These are phyloP conservation scores for Echria macrotheca DNA, from an alignment of 495 filamentous ascomycete species.

Conservation along the genomic window DNA sequence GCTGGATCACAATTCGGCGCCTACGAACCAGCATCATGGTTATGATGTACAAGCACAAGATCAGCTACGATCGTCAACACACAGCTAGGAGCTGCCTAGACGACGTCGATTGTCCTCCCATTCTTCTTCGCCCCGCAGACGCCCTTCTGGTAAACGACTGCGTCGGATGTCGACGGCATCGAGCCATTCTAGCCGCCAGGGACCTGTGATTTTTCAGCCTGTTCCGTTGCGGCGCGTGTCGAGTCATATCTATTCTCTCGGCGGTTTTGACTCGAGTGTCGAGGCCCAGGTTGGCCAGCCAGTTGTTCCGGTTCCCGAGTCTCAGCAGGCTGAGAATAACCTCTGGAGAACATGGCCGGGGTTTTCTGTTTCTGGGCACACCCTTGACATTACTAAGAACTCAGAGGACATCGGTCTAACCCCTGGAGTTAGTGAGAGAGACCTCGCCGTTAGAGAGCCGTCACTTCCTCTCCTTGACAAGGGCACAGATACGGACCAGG, in stretches of 20 bases:
- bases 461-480: not conserved
- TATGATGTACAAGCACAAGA: too few relatives aligned
- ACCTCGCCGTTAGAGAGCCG: not conserved
- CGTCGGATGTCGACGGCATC: not conserved
- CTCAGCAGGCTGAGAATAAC: slow-evolving; percentile 18
- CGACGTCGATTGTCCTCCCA: too few relatives aligned
- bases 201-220: slow-evolving; percentile 9
- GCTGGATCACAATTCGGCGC: too few relatives aligned
- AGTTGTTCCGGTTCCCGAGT: slow-evolving; percentile 14
- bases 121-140: slow-evolving; percentile 10
- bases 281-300: slow-evolving; percentile 20
- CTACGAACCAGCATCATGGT: too few relatives aligned
- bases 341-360: slow-evolving; percentile 20
- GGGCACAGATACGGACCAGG: not conserved
- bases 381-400: slow-evolving; percentile 6
- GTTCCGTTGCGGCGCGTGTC: slow-evolving; percentile 14
- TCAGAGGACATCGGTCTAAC: slow-evolving; percentile 13
- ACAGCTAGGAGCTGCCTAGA: too few relatives aligned
- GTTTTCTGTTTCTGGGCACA: slow-evolving; percentile 4
- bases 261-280: slow-evolving; percentile 17
- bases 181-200: too few relatives aligned
- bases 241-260: not conserved
- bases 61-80: too few relatives aligned
- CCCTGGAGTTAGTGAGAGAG: slow-evolving; percentile 22
- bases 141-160: slow-evolving; percentile 1